These are phyloP conservation scores for Arthrinium puccinioides DNA, from an alignment of 2,329 filamentous ascomycete species.

Conservation along the genomic window DNA sequence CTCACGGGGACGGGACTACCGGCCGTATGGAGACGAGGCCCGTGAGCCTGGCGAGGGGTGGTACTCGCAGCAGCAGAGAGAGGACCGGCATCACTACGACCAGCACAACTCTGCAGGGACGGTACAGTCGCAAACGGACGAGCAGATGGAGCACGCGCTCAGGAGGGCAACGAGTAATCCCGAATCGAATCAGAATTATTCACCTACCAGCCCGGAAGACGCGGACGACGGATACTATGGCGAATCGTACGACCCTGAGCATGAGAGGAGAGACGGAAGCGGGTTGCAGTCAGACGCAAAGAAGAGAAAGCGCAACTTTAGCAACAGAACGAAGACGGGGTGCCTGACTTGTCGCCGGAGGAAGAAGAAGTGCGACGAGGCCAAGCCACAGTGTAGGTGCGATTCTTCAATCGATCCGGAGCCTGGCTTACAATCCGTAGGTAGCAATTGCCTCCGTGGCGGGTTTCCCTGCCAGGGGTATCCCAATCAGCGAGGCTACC, in stretches of 20 bases:
- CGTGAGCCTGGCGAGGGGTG: constrained; percentile 41
- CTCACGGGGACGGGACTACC: constrained; percentile 35
- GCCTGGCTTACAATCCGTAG: constrained; percentile 31
- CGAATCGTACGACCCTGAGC: constrained; percentile 34
- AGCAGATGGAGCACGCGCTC: constrained; percentile 38
- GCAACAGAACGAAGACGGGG: constrained; percentile 91
- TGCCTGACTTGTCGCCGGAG: constrained; percentile 86
- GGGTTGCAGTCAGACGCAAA: constrained; percentile 54
- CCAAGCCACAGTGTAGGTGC: constrained; percentile 82
- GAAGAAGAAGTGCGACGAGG: constrained; percentile 98
- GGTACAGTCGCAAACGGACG: constrained; percentile 39
- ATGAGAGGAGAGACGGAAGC: constrained; percentile 37
- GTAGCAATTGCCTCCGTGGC: constrained; percentile 83
- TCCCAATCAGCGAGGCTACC: constrained; percentile 72
- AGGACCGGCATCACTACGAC: constrained; percentile 39
- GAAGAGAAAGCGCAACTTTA: constrained; percentile 75
- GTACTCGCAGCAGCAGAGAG: constrained; percentile 39
- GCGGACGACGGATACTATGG: constrained; percentile 36
- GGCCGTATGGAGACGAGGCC: constrained; percentile 35
- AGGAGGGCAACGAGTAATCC: constrained; percentile 36
- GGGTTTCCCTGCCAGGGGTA: constrained; percentile 91
- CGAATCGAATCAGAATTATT: constrained; percentile 40
- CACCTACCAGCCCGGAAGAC: constrained; percentile 45
- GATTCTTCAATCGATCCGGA: background rate
- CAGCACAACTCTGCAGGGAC: constrained; percentile 38